Evolutionary conservation across 176 grass and related monocot species (phyloP).

Genomic region (Raddia distichophylla): DNA sequence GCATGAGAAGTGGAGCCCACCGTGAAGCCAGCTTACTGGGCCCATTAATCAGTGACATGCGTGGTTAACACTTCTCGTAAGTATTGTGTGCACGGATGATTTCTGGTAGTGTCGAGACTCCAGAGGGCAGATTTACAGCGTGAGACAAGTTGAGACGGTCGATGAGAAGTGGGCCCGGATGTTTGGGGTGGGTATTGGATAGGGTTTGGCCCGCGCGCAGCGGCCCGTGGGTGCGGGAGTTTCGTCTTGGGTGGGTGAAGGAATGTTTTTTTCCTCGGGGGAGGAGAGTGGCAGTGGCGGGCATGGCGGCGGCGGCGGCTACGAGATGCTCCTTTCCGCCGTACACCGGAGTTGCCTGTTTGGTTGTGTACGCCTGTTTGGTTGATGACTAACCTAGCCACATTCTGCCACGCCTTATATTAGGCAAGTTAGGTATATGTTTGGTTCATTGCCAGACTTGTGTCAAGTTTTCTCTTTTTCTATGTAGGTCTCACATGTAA

Average conservation of each 20-base stretch:
- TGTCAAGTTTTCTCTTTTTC: no score
- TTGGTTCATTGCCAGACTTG: no score
- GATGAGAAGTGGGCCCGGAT: neutral
- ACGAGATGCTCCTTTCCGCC: neutral
- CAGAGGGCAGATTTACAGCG: neutral
- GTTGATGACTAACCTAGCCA: no score
- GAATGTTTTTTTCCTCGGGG: neutral
- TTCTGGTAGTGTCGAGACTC: neutral
- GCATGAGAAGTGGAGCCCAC: neutral
- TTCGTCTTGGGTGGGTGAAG: neutral
- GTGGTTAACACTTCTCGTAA: neutral
- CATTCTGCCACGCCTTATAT: no score
- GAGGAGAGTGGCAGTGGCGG: no score
- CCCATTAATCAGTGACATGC: neutral
- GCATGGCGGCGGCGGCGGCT: neutral
- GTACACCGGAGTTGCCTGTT: neutral
- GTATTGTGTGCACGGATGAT: neutral
- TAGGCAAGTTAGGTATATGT: no score
- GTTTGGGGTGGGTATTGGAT: neutral
- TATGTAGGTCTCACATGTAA: no score
- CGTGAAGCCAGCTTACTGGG: rapidly evolving
- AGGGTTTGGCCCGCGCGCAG: constrained; percentile 11
- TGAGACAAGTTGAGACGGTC: neutral
- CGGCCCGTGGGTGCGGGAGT: neutral
- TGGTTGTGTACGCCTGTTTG: no score